A percentile compares a stretch with the other conserved stretches of the same genome.
phyloP scores from a whole-genome alignment of 2,329 filamentous ascomycete species.

The Ilyonectria destructans region DNA sequence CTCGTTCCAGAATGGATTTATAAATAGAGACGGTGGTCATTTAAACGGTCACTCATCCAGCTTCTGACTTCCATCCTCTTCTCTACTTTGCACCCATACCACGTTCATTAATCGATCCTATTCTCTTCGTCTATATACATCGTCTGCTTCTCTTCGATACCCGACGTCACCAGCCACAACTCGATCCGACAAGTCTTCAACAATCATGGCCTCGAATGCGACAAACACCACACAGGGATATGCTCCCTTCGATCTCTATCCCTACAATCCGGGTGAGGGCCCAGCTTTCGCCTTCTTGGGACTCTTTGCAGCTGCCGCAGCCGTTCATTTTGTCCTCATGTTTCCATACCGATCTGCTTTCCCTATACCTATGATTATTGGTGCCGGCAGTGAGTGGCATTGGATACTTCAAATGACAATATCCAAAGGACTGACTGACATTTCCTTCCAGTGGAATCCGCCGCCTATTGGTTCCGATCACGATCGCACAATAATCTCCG shows the following conservation, averaged over 20 bases:
- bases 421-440: neutral
- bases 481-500: constrained; percentile 58
- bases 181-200: neutral
- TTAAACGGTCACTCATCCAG: neutral
- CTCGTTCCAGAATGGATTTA: neutral
- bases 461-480: constrained; percentile 65
- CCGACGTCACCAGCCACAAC: neutral
- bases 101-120: neutral
- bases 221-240: constrained; percentile 30
- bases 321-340: constrained; percentile 58
- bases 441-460: constrained; percentile 53
- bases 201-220: neutral
- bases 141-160: neutral
- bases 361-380: constrained; percentile 66
- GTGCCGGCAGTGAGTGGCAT: constrained; percentile 61
- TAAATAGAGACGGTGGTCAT: neutral
- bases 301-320: constrained; percentile 55
- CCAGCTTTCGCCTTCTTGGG: constrained; percentile 39
- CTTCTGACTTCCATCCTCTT: neutral
- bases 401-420: fast-evolving
- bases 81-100: neutral
- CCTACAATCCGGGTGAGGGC: constrained; percentile 61
- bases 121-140: neutral
- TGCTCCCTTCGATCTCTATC: constrained; percentile 56
- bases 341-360: constrained; percentile 64